phyloP scores from a whole-genome alignment of 2,329 filamentous ascomycete species.

The Nannizzia gypsea region DNA sequence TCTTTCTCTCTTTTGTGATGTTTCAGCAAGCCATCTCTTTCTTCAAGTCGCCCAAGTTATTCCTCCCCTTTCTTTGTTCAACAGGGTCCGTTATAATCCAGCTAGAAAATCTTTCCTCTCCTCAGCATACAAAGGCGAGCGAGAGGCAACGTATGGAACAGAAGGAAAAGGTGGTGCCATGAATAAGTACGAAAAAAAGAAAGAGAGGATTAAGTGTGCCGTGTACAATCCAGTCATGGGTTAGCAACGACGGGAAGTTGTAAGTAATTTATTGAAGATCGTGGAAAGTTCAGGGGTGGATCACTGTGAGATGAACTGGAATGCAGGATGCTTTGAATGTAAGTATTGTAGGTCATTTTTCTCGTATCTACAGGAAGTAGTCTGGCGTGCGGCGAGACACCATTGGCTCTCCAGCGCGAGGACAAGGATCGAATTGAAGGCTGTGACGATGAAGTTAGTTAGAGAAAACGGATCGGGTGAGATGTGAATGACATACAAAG shows the following conservation, averaged over 20 bases:
- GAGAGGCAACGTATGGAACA: neutral
- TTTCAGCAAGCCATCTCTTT: neutral
- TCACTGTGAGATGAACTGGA: neutral
- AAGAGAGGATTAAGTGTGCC: neutral
- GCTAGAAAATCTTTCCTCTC: neutral
- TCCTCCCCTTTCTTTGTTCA: neutral
- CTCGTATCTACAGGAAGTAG: slow-evolving; percentile 73
- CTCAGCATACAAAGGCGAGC: neutral
- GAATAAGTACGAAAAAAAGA: neutral
- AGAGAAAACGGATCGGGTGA: neutral
- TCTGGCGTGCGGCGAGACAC: slow-evolving; percentile 94
- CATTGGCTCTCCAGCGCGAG: slow-evolving; percentile 94
- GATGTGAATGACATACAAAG: slow-evolving; percentile 60
- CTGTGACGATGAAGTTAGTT: slow-evolving; percentile 37
- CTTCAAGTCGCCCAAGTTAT: neutral
- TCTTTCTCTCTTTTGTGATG: no score
- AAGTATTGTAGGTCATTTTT: neutral
- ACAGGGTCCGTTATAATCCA: neutral
- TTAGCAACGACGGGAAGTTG: neutral
- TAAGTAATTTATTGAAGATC: neutral
- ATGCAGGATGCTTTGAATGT: neutral
- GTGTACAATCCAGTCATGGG: neutral
- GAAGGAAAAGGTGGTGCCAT: neutral
- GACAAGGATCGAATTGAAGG: slow-evolving; percentile 98
- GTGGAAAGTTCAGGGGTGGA: neutral